Conservation (phyloP, 257 asterid species). For the Ehretia macrophylla region DNA sequence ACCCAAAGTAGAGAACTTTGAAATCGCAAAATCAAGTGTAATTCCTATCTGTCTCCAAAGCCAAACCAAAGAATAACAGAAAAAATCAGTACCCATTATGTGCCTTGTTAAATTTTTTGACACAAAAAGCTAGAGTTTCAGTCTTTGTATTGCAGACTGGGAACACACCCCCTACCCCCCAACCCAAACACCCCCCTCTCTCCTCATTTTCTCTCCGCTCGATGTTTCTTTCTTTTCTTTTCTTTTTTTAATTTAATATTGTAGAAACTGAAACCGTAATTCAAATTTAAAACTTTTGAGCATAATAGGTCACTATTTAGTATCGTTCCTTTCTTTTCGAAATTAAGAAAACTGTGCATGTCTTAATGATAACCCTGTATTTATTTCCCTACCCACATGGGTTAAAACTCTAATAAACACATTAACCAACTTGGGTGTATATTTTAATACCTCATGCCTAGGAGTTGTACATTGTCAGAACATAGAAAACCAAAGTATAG, state of each 20-base stretch:
- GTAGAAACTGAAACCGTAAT: too few species aligned
- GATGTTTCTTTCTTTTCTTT: too few species aligned
- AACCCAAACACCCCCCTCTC: constrained; percentile 4
- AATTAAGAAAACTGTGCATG: constrained; percentile 27
- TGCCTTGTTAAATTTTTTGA: constrained; percentile 7
- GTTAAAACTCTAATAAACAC: constrained; percentile 33
- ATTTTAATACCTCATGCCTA: constrained; percentile 37
- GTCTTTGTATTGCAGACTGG: constrained; percentile 85
- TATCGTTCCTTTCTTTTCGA: constrained; percentile 8
- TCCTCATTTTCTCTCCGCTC: constrained; percentile 24
- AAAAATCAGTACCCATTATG: constrained; percentile 6
- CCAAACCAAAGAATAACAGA: constrained; percentile 51
- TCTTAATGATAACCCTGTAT: constrained; percentile 59
- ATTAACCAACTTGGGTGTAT: constrained; percentile 16
- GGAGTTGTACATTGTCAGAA: constrained; percentile 54
- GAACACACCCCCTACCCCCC: constrained; percentile 47
- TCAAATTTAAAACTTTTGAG: too few species aligned
- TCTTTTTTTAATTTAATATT: too few species aligned
- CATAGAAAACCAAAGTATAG: constrained; percentile 29
- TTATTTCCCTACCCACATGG: constrained; percentile 73
- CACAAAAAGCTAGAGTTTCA: constrained; percentile 48
- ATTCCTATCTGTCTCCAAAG: constrained; percentile 54
- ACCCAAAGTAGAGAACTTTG: constrained; percentile 60
- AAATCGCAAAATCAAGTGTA: constrained; percentile 54
- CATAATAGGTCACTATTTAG: too few species aligned